Evolutionary conservation across 371 early-diverging fungal species (phyloP).

Genomic region (Gilbertella persicaria): DNA sequence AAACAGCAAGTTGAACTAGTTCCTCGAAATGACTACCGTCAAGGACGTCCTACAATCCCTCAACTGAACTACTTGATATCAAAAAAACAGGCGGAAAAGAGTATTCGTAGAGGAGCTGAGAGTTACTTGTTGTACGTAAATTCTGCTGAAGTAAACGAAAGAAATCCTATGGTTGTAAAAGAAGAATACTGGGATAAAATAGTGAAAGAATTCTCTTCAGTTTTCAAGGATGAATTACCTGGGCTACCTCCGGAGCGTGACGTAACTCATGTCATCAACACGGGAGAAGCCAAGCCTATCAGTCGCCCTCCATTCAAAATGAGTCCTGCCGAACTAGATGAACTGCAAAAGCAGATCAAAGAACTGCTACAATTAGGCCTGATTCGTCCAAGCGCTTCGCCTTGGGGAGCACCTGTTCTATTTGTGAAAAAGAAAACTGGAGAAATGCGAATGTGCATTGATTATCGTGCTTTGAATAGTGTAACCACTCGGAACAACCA

Average conservation of each 20-base stretch:
- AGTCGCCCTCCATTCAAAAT: no score
- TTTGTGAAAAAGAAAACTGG: slow-evolving; percentile 50
- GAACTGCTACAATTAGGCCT: slow-evolving; percentile 12
- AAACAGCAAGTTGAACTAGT: not conserved
- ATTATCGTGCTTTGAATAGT: slow-evolving; percentile 44
- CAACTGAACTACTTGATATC: not conserved
- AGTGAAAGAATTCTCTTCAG: no score
- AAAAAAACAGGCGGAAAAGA: not conserved
- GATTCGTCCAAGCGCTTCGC: slow-evolving; percentile 21
- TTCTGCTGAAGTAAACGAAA: not conserved
- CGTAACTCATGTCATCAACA: no score
- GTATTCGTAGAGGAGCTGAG: not conserved
- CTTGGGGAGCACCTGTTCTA: slow-evolving; percentile 49
- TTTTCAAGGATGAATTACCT: no score
- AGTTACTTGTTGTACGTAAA: not conserved
- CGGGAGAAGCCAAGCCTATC: no score
- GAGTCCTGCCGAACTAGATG: slow-evolving; percentile 12
- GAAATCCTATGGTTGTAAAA: not conserved
- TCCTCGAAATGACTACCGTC: not conserved
- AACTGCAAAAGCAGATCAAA: slow-evolving; percentile 15
- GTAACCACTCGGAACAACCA: slow-evolving; percentile 41
- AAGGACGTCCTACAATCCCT: not conserved
- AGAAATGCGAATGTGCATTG: slow-evolving; percentile 38
- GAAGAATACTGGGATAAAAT: not conserved
- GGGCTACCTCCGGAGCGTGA: no score